phyloP scores from a whole-genome alignment of 768 basidiomycete genomes.

The Serendipita sp. region DNA sequence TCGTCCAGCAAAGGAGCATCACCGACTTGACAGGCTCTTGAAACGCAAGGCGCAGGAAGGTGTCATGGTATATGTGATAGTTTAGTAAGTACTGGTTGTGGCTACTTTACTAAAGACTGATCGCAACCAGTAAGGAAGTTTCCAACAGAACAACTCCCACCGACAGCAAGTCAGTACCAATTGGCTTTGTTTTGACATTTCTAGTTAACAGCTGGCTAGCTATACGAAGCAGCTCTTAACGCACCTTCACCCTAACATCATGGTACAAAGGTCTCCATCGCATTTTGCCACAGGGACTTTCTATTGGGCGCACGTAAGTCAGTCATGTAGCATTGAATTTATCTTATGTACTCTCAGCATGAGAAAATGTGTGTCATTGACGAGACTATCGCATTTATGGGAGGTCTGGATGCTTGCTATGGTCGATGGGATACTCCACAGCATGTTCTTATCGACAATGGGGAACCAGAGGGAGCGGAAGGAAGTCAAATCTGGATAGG shows the following conservation, averaged over 20 bases:
- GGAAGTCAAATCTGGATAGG: constrained; percentile 70
- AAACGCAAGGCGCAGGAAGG: constrained; percentile 88
- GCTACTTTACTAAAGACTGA: neutral
- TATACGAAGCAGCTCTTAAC: constrained; percentile 76
- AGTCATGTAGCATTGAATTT: neutral
- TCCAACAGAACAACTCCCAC: constrained; percentile 88
- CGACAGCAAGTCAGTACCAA: constrained; percentile 59
- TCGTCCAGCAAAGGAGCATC: constrained; percentile 67
- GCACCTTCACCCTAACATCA: constrained; percentile 75
- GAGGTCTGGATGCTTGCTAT: constrained; percentile 88
- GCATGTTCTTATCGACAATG: constrained; percentile 77
- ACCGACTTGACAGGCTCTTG: constrained; percentile 72
- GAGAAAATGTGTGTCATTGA: constrained; percentile 98
- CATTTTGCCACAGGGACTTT: constrained; percentile 96
- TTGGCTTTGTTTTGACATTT: neutral
- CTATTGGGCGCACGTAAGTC: constrained; percentile 91
- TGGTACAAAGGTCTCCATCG: constrained; percentile 92
- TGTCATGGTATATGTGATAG: constrained; percentile 87
- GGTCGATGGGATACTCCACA: constrained; percentile 97
- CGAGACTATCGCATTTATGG: constrained; percentile 95
- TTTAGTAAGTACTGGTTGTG: constrained; percentile 46
- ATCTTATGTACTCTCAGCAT: constrained; percentile 35
- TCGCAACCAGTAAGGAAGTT: constrained; percentile 62
- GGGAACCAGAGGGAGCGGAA: constrained; percentile 36
- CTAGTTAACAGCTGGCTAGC: constrained; percentile 21